Percentiles rank a stretch among this genome's conserved stretches.
Conservation (phyloP, 768 basidiomycete genomes). For the Termitomyces sp. region DNA sequence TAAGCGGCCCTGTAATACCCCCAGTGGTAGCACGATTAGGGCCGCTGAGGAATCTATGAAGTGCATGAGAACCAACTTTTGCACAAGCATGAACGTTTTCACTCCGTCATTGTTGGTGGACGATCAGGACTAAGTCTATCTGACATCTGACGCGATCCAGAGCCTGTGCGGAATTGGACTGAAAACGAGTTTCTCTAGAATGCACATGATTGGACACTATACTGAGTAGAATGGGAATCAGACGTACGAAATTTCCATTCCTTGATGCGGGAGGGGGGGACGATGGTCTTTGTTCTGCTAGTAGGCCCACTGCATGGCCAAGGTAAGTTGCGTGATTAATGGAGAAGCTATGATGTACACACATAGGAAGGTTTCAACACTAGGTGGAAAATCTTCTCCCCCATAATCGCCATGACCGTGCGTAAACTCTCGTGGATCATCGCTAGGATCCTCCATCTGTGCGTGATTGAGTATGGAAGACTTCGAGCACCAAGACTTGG, state of each 20-base stretch:
- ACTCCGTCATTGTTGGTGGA: slow-evolving; percentile 54
- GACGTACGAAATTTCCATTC: slow-evolving; percentile 4
- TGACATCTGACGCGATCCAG: slow-evolving; percentile 7
- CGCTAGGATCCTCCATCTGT: slow-evolving; percentile 70
- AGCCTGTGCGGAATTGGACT: slow-evolving; percentile 11
- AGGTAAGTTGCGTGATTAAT: background rate
- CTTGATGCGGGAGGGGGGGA: slow-evolving; percentile 7
- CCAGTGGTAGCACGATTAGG: slow-evolving; percentile 24
- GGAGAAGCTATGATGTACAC: slow-evolving; percentile 10
- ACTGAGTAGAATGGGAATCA: background rate
- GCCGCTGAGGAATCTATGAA: slow-evolving; percentile 27
- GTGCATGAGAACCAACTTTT: background rate
- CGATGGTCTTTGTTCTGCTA: slow-evolving; percentile 13
- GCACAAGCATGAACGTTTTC: slow-evolving; percentile 15
- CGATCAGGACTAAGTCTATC: slow-evolving; percentile 14
- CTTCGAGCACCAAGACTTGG: background rate
- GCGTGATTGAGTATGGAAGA: slow-evolving; percentile 9
- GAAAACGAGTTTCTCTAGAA: slow-evolving; percentile 13
- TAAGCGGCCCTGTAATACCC: slow-evolving; percentile 49
- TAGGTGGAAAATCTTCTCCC: slow-evolving; percentile 29
- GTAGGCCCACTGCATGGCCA: slow-evolving; percentile 27
- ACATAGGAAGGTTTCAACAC: slow-evolving; percentile 50
- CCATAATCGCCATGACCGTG: slow-evolving; percentile 27
- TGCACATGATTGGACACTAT: background rate
- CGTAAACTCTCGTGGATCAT: slow-evolving; percentile 74